phyloP scores from a whole-genome alignment of 2,329 filamentous ascomycete genomes.

The Xylaria sp. region DNA sequence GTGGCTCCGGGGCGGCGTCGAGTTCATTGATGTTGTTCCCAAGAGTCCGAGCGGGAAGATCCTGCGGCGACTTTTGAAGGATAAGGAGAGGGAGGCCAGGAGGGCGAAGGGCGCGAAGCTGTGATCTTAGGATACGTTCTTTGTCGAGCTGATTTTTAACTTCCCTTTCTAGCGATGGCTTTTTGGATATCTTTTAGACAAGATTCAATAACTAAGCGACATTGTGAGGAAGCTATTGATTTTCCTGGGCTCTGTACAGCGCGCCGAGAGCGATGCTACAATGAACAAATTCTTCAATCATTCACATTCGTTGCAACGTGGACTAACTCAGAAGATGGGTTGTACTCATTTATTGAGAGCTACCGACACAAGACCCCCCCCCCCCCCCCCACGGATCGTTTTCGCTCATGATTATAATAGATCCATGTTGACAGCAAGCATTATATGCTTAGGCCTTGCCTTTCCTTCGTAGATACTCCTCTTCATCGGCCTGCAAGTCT shows the following conservation, averaged over 20 bases:
- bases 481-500: conserved; percentile 73
- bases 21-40: conserved; percentile 67
- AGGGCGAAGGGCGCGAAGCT: conserved; percentile 69
- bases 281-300: neutral
- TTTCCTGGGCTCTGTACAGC: neutral
- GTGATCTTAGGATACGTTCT: conserved; percentile 47
- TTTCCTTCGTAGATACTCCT: conserved; percentile 71
- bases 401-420: conserved; percentile 1
- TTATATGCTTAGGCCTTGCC: conserved; percentile 54
- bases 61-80: conserved; percentile 68
- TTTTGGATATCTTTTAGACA: neutral
- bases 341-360: conserved; percentile 3
- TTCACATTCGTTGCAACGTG: neutral
- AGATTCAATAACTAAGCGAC: neutral
- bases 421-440: neutral
- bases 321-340: neutral
- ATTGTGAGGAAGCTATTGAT: neutral
- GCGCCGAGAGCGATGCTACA: neutral
- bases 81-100: conserved; percentile 72
- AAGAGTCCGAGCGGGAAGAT: conserved; percentile 75
- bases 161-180: neutral
- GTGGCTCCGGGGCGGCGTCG: conserved; percentile 63
- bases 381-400: neutral
- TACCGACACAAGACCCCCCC: conserved; percentile 9
- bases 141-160: neutral